These are phyloP conservation scores for Pythium volutum DNA, from an alignment of 352 stramenopile genomes.

Conservation along the genomic window DNA sequence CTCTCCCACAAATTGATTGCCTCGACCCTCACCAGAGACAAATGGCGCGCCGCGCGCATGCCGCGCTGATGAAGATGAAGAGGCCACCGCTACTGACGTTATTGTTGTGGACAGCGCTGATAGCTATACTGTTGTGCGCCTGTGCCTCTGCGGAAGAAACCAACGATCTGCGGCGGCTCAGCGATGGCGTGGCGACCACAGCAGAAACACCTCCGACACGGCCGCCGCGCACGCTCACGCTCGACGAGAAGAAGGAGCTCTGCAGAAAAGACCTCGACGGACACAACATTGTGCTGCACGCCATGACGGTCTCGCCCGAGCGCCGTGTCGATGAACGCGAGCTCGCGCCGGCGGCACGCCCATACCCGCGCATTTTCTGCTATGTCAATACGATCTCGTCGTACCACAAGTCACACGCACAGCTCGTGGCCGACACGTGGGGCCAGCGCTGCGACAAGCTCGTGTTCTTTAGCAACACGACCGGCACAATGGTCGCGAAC, in stretches of 20 bases:
- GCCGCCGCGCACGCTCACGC: not conserved
- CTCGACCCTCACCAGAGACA: not conserved
- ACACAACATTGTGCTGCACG: slow-evolving; percentile 35
- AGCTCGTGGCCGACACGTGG: slow-evolving; percentile 76
- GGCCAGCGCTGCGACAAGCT: slow-evolving; percentile 76
- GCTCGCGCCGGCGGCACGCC: not conserved
- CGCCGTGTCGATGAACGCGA: not conserved
- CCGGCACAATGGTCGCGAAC: slow-evolving; percentile 38
- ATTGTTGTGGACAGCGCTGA: not conserved
- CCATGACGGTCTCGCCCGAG: slow-evolving; percentile 44
- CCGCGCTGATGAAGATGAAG: too few species aligned
- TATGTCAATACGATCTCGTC: slow-evolving; percentile 82
- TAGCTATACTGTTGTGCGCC: not conserved
- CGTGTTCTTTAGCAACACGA: slow-evolving; percentile 82
- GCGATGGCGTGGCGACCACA: not conserved
- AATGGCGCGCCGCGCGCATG: not conserved
- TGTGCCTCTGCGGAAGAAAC: not conserved
- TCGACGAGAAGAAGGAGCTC: slow-evolving; percentile 25
- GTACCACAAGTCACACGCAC: slow-evolving; percentile 54
- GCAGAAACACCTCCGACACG: not conserved
- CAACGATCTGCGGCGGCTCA: not conserved
- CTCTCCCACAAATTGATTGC: not conserved
- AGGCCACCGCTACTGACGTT: not conserved
- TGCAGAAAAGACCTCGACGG: slow-evolving; percentile 30
- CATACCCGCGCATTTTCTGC: slow-evolving; percentile 59